A percentile compares a stretch with the other conserved stretches of the same genome.
These are phyloP conservation scores for Acacia acuminata DNA, from an alignment of 306 rosid genomes.

Conservation along the genomic window DNA sequence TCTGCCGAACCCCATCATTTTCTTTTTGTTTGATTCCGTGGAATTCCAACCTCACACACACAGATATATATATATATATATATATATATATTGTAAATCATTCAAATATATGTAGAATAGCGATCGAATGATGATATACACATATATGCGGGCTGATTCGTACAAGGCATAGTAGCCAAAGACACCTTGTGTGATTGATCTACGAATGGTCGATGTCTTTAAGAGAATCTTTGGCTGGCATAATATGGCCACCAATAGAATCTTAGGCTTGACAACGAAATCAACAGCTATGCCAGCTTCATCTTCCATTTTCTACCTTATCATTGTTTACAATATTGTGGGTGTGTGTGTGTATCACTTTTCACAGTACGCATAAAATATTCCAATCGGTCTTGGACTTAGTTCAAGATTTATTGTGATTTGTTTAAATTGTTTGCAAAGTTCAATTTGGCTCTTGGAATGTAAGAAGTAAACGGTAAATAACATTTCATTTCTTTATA, in stretches of 20 bases:
- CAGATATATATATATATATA: background rate
- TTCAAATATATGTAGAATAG: background rate
- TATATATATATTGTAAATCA: background rate
- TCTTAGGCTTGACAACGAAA: conserved; percentile 57
- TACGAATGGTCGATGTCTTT: conserved; percentile 56
- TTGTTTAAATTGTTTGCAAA: background rate
- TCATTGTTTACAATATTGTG: conserved; percentile 2
- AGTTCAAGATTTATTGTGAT: background rate
- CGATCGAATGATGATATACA: background rate
- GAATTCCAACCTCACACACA: background rate
- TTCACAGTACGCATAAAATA: conserved; percentile 18
- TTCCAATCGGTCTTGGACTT: background rate
- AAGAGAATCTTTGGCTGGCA: conserved; percentile 66
- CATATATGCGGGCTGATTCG: background rate
- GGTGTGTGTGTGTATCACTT: background rate
- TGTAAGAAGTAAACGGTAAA: background rate
- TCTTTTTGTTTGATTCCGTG: conserved; percentile 13
- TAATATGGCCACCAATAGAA: conserved; percentile 59
- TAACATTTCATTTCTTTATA: no score
- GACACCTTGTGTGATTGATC: conserved; percentile 40
- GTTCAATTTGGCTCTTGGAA: background rate
- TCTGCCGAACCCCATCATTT: conserved; percentile 3
- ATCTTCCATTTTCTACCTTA: conserved; percentile 41
- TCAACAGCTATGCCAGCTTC: conserved; percentile 45
- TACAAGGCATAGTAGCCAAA: conserved; percentile 31